These are phyloP conservation scores for Lobosporangium transversale DNA, from an alignment of 192 early-diverging fungal species.

Conservation along the genomic window DNA sequence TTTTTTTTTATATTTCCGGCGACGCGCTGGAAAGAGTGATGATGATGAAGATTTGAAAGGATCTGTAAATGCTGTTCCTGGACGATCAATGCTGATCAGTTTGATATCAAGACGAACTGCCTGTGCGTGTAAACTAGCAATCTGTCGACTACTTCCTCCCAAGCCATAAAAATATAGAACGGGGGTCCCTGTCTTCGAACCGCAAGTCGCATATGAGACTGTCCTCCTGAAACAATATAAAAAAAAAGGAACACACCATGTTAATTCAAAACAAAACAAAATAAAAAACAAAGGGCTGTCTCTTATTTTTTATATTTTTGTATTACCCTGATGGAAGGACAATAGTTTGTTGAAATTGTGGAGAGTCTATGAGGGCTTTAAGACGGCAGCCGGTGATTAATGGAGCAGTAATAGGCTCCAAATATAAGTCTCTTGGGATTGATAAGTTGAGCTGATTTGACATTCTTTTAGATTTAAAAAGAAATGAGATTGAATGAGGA, in stretches of 20 bases:
- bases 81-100: conserved; percentile 35
- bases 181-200: conserved; percentile 30
- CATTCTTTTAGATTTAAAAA: neutral
- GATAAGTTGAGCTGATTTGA: conserved; percentile 6
- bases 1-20: neutral
- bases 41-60: conserved; percentile 15
- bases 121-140: conserved; percentile 41
- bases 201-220: conserved; percentile 35
- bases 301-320: neutral
- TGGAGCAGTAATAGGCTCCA: conserved; percentile 41
- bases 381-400: conserved; percentile 33
- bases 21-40: neutral
- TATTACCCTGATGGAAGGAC: conserved; percentile 36
- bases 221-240: conserved; percentile 16
- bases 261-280: neutral
- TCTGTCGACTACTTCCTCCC: conserved; percentile 41
- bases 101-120: conserved; percentile 41
- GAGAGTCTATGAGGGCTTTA: conserved; percentile 40
- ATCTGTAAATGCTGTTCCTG: conserved; percentile 44
- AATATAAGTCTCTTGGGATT: conserved; percentile 27
- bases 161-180: conserved; percentile 41
- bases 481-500: neutral
- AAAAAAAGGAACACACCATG: neutral
- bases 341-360: conserved; percentile 34
- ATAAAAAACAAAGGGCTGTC: neutral